Base-by-base conservation (phyloP, 192 early-diverging fungal genomes). In the Coemansia sp. region DNA sequence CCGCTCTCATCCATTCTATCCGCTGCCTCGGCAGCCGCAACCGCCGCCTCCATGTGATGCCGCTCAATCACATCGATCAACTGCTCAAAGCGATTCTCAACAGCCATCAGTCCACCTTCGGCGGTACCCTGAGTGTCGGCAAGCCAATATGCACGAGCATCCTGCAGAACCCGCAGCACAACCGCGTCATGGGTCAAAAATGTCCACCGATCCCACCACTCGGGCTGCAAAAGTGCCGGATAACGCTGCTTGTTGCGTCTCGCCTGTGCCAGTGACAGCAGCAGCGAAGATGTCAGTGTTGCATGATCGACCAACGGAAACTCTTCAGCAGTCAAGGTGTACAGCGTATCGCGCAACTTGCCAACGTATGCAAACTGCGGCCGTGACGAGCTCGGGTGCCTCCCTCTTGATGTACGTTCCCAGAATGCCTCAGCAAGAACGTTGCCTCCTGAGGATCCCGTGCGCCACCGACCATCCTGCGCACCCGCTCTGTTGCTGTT, bases 281-380 rank as follows among this genome's bases (percentile, higher is more conserved):
- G 64, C 37, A 78, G 55, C 53, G 74, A 78, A 23, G 74, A 78
- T 15, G 62, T 67, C 45, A 78, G 58, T 23, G 74, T 51, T 30
- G 62, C 63, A 37, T 67, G 61, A 58, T 78, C 74, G 11, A 83
- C 70, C n/a, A 87, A 58, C 11, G 87, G 87, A 43, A 86, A 89
- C 58, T 87, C 83, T 24, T 88, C 80, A 17, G 69, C 55, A 0
- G 88, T 86, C 27, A 93, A 70, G 15, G 86, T 73, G 75, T 87
- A 93, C 12, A 89, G 80, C 19, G 76, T 85, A 58, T 86, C 87
- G 21, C 84, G 68, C 23, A 85, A 64, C 19, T 65, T 55, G 19
- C 88, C 87, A 8, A 93, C 81, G 57, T 86, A 91, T 5, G 88
- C 86, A 6, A 69, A 52, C 53, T 66, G 68, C 9, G 77, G 62